Percentiles rank a stretch among this genome's conserved stretches.
Conservation (phyloP, 2,329 filamentous ascomycete species). For the Cordyceps fumosorosea region DNA sequence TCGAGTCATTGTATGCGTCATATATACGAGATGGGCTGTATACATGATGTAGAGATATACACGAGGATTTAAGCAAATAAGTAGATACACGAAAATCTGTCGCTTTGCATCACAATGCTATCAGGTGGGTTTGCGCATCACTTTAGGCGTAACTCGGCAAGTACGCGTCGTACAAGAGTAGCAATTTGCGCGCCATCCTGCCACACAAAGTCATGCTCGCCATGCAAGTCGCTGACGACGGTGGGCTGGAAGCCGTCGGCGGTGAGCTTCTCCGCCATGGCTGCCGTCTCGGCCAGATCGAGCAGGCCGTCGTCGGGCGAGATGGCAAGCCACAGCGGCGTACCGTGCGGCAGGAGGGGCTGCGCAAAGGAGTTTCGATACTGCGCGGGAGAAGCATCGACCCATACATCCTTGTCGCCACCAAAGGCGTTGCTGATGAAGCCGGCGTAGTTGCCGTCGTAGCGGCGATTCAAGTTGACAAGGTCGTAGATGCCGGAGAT, state of each 20-base stretch:
- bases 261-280: constrained; percentile 43
- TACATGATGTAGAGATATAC: too few relatives aligned
- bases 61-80: neutral
- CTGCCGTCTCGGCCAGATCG: constrained; percentile 52
- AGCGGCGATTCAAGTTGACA: constrained; percentile 41
- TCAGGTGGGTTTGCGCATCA: neutral
- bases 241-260: constrained; percentile 29
- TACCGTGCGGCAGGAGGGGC: constrained; percentile 27
- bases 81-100: neutral
- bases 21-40: neutral
- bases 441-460: constrained; percentile 43
- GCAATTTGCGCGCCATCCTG: constrained; percentile 51
- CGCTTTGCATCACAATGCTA: neutral
- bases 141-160: constrained; percentile 5
- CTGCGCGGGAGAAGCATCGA: constrained; percentile 46
- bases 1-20: neutral
- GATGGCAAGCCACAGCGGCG: constrained; percentile 35
- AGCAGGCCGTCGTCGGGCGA: constrained; percentile 43
- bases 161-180: constrained; percentile 32
- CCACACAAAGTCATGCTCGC: constrained; percentile 60
- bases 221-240: constrained; percentile 39
- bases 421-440: constrained; percentile 60
- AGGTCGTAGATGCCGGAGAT: constrained; percentile 64
- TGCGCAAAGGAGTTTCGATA: constrained; percentile 34
- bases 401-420: constrained; percentile 42